Base-by-base conservation (phyloP, 75 land plant genomes). In the Pinus albicaulis region DNA sequence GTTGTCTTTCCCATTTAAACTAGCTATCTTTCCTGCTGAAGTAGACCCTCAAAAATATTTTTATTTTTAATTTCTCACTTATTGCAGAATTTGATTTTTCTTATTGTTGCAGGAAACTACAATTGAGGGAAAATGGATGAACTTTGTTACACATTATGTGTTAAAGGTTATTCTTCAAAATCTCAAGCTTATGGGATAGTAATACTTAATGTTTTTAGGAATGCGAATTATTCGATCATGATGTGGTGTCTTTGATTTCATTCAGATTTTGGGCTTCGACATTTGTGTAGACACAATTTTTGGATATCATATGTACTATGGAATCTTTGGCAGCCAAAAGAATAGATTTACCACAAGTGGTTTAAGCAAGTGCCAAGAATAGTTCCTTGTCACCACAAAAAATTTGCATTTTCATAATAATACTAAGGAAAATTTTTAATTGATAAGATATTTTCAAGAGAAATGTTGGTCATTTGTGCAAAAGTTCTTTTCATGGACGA, bases 301-400 rank as follows among this genome's bases (percentile, higher is more conserved):
- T 14, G 86, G 95, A 66, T 82, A 91, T 81, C 83, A 73, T 62
- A 92, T 92, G 93, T 2, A 75, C 0, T 84, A 91, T 52, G 95
- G 95, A 2, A 86, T 92, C 10, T 92, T 93, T 55, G 95, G 95
- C 59, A 93, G 95, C 69, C 95, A 92, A 68, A 90, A 81, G 80
- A 92, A 91, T 72, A 86, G 95, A 25, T 87, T 92, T 25, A 92
- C 95, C 19, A 92, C 91, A 79, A 16, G 86, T 56, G 82, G 72
- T 14, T 3, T 28, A 65, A 15, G 89, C 96, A 56, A 94, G 89
- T 28, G 28, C 28, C 28, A 28, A 28, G 28, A 19, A 57, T 28
- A 64, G 36, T 64, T 34, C 2, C n/a, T 65, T 34, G 17, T 16
- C 34, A 36, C 13, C 15, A 65, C 28, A 65, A 20, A 11, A 65